A percentile compares a stretch with the other conserved stretches of the same genome.
phyloP scores from a whole-genome alignment of 1,139 yeast species.

The Taphrina communis region DNA sequence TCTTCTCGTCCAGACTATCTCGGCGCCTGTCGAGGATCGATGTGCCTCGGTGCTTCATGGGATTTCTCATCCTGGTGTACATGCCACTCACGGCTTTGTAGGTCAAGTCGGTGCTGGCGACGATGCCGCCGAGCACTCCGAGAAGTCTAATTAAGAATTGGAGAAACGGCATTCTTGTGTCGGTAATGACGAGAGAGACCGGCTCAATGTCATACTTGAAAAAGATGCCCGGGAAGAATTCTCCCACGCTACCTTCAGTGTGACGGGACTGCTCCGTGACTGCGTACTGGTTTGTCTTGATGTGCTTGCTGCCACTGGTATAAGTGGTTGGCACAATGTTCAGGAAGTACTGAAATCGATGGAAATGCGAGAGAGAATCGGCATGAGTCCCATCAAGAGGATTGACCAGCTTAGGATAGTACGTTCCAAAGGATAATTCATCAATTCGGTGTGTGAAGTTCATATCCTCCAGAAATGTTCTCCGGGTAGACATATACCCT shows the following conservation, averaged over 20 bases:
- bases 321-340: slow-evolving; percentile 85
- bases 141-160: slow-evolving; percentile 79
- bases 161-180: slow-evolving; percentile 73
- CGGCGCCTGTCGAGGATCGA: slow-evolving; percentile 22
- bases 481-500: slow-evolving; percentile 55
- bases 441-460: slow-evolving; percentile 84
- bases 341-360: slow-evolving; percentile 63
- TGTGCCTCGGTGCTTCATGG: slow-evolving; percentile 7
- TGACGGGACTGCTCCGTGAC: slow-evolving; percentile 61
- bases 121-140: slow-evolving; percentile 77
- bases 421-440: slow-evolving; percentile 90
- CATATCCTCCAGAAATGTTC: slow-evolving; percentile 51
- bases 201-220: slow-evolving; percentile 90
- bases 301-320: slow-evolving; percentile 64
- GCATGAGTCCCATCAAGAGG: slow-evolving; percentile 66
- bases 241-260: slow-evolving; percentile 45
- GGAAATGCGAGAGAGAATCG: slow-evolving; percentile 42
- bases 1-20: slow-evolving; percentile 27
- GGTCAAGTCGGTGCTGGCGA: slow-evolving; percentile 58
- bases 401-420: slow-evolving; percentile 82
- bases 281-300: slow-evolving; percentile 88
- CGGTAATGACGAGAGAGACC: slow-evolving; percentile 69
- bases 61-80: slow-evolving; percentile 17
- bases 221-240: slow-evolving; percentile 70
- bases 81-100: slow-evolving; percentile 45